These are phyloP conservation scores for Trapa incisa DNA, from an alignment of 345 rosid species.

Conservation along the genomic window DNA sequence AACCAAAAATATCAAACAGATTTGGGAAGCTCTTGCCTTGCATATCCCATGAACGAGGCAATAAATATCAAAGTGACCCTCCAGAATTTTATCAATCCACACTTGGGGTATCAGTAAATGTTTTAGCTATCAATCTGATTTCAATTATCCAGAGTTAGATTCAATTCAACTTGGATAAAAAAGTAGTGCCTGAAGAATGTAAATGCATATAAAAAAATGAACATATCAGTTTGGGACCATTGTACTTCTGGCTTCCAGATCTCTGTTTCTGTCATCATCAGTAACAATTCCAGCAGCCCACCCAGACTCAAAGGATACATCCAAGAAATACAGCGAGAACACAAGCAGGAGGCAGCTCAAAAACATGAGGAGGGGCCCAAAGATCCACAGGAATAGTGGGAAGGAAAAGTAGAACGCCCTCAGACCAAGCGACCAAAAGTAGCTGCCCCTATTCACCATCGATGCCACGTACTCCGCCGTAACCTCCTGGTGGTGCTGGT, in stretches of 20 bases:
- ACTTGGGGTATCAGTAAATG: too few species aligned
- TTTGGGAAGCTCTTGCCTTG: too few species aligned
- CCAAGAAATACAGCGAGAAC: conserved; percentile 51
- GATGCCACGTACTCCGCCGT: conserved; percentile 52
- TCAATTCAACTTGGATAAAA: too few species aligned
- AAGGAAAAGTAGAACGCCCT: conserved; percentile 82
- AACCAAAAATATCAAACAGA: too few species aligned
- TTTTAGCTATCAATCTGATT: too few species aligned
- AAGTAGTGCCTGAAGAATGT: too few species aligned
- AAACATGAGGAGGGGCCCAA: conserved; percentile 78
- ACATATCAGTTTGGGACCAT: neutral
- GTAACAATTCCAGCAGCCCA: conserved; percentile 11
- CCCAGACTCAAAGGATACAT: conserved; percentile 19
- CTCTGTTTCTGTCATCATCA: conserved; percentile 13
- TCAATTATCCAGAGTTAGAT: too few species aligned
- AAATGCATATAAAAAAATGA: too few species aligned
- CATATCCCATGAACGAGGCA: too few species aligned
- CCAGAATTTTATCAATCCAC: too few species aligned
- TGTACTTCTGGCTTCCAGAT: conserved; percentile 18
- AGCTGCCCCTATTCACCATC: conserved; percentile 67
- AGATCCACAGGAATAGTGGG: conserved; percentile 81
- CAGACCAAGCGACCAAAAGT: conserved; percentile 85
- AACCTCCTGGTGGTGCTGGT: conserved; percentile 21
- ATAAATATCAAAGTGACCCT: too few species aligned
- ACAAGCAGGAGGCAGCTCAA: conserved; percentile 44